A percentile compares a stretch with the other conserved stretches of the same genome.
Evolutionary conservation across 306 rosid species (phyloP).

Genomic region (Sophora flavescens): DNA sequence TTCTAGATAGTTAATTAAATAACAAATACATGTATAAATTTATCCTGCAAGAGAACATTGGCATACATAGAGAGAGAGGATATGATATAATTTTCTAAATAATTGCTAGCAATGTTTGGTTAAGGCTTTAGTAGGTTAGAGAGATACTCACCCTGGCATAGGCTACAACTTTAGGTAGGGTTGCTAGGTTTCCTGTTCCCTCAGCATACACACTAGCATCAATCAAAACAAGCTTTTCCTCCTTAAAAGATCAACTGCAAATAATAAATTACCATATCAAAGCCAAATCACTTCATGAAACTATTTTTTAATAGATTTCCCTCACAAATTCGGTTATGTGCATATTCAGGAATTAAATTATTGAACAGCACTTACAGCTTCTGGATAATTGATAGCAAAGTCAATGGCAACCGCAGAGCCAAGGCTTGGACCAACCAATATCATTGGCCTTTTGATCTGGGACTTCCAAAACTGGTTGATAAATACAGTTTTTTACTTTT

Average conservation of each 20-base stretch:
- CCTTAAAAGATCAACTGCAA: constrained; percentile 58
- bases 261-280: constrained; percentile 14
- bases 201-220: constrained; percentile 86
- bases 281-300: neutral
- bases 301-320: neutral
- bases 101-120: neutral
- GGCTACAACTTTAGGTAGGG: constrained; percentile 62
- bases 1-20: too few relatives aligned
- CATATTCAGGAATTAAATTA: constrained; percentile 30
- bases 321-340: neutral
- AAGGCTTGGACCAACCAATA: constrained; percentile 88
- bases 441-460: constrained; percentile 71
- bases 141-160: constrained; percentile 71
- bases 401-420: constrained; percentile 92
- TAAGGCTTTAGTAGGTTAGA: neutral
- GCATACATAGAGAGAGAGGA: neutral
- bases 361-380: constrained; percentile 66
- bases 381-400: constrained; percentile 78
- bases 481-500: constrained; percentile 27
- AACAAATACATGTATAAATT: neutral
- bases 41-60: neutral
- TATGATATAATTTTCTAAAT: neutral
- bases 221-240: constrained; percentile 79
- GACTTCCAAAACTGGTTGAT: constrained; percentile 80
- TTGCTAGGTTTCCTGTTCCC: constrained; percentile 71